These are phyloP conservation scores for Cyathus striatus DNA, from an alignment of 768 basidiomycete genomes.

Conservation along the genomic window DNA sequence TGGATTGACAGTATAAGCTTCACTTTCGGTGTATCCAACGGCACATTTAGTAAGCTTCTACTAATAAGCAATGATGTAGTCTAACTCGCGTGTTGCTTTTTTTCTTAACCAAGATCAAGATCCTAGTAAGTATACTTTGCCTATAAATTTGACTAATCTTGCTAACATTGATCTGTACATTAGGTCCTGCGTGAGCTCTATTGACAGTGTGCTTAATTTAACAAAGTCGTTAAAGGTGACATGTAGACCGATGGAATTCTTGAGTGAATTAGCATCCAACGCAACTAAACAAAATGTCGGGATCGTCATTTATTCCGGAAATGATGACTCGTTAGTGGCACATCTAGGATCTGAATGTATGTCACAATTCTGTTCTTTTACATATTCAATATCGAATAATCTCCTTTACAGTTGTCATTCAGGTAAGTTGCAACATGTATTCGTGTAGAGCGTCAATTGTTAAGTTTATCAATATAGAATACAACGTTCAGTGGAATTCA, in stretches of 20 bases:
- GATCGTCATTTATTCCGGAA: slow-evolving; percentile 62
- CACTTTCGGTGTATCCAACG: slow-evolving; percentile 27
- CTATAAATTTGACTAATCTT: background rate
- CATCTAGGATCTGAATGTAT: slow-evolving; percentile 61
- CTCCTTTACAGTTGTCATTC: slow-evolving; percentile 44
- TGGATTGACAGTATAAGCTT: slow-evolving; percentile 34
- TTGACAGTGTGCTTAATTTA: no score
- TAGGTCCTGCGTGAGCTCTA: background rate
- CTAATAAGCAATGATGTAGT: background rate
- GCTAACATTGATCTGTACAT: background rate
- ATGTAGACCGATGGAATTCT: slow-evolving; percentile 45
- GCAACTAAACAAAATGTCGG: slow-evolving; percentile 44
- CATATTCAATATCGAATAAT: background rate
- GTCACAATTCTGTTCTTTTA: slow-evolving; percentile 9
- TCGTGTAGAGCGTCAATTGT: background rate
- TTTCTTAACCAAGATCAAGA: background rate
- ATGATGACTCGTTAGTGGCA: slow-evolving; percentile 62
- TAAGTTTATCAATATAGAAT: slow-evolving; percentile 38
- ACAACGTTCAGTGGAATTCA: slow-evolving; percentile 76
- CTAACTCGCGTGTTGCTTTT: background rate
- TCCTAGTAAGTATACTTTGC: background rate
- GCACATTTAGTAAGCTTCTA: slow-evolving; percentile 15
- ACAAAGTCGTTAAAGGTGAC: no score
- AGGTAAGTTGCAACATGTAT: slow-evolving; percentile 25
- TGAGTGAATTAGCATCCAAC: slow-evolving; percentile 63